A percentile compares a stretch with the other conserved stretches of the same genome.
phyloP scores from a whole-genome alignment of 345 rosid genomes.

The Dovyalis caffra region DNA sequence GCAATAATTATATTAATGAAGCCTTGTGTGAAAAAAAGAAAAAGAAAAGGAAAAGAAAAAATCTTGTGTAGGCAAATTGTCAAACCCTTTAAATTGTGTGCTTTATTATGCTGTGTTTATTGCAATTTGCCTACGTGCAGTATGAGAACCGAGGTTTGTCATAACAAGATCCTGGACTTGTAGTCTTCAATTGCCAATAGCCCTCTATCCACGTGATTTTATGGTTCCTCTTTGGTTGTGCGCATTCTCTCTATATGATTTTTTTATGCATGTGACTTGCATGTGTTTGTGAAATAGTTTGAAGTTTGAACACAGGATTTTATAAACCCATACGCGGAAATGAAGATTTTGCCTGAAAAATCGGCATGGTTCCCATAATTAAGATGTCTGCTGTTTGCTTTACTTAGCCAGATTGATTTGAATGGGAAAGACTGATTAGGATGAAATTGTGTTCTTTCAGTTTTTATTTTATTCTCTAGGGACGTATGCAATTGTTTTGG shows the following conservation, averaged over 20 bases:
- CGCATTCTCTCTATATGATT: background rate
- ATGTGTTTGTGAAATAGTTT: background rate
- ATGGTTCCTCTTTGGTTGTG: background rate
- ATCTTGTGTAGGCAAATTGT: background rate
- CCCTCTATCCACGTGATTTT: background rate
- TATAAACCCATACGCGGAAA: background rate
- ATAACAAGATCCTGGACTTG: background rate
- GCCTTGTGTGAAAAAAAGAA: background rate
- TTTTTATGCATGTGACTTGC: background rate
- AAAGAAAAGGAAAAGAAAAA: background rate
- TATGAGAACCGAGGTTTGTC: background rate
- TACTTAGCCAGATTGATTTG: background rate
- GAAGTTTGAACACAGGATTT: background rate
- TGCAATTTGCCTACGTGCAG: background rate
- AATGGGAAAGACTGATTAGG: background rate
- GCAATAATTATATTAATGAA: background rate
- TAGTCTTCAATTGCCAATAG: background rate
- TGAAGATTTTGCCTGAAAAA: background rate
- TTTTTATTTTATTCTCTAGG: no score
- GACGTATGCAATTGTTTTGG: background rate
- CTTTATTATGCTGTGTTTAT: background rate
- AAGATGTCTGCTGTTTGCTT: background rate
- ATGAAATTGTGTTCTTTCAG: background rate
- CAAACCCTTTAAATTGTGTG: background rate
- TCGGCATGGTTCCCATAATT: background rate